These are phyloP conservation scores for Phaeosphaeria sp. DNA, from an alignment of 2,329 filamentous ascomycete species.

Conservation along the genomic window DNA sequence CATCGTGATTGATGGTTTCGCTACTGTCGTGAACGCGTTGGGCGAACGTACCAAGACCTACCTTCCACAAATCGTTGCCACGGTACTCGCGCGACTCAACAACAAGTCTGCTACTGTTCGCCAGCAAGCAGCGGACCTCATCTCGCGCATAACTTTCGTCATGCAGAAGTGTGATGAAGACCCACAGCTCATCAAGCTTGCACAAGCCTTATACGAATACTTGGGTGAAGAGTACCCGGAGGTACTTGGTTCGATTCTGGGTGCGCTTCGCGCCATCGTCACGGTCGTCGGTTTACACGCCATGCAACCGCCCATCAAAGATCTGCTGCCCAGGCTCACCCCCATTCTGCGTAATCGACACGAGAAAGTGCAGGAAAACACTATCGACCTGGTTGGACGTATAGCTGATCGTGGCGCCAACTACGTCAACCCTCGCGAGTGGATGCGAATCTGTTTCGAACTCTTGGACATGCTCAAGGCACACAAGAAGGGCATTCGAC, in stretches of 20 bases:
- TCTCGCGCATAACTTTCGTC: constrained; percentile 95
- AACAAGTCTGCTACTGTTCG: constrained; percentile 97
- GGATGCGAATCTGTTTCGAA: constrained; percentile 99
- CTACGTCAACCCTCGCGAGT: constrained; percentile 94
- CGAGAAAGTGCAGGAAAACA: constrained; percentile 99
- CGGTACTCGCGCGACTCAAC: constrained; percentile 94
- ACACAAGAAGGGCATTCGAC: constrained; percentile 98
- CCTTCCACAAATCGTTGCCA: constrained; percentile 94
- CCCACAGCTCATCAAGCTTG: constrained; percentile 91
- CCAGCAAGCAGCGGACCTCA: constrained; percentile 94
- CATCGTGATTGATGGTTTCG: constrained; percentile 96
- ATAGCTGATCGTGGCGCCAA: constrained; percentile 97
- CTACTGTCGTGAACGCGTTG: constrained; percentile 94
- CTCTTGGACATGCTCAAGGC: constrained; percentile 99
- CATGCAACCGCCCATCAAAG: constrained; percentile 98
- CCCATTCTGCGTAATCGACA: constrained; percentile 98
- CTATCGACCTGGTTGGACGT: constrained; percentile 95
- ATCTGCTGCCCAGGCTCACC: constrained; percentile 90
- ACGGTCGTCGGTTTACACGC: constrained; percentile 97
- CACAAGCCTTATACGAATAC: constrained; percentile 95
- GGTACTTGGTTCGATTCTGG: constrained; percentile 94
- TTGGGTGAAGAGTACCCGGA: constrained; percentile 98
- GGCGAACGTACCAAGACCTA: constrained; percentile 95
- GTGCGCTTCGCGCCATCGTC: constrained; percentile 92
- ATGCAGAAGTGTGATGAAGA: constrained; percentile 99